Evolutionary conservation across 2,329 filamentous ascomycete genomes (phyloP).

Genomic region (Didymella arachidicola): DNA sequence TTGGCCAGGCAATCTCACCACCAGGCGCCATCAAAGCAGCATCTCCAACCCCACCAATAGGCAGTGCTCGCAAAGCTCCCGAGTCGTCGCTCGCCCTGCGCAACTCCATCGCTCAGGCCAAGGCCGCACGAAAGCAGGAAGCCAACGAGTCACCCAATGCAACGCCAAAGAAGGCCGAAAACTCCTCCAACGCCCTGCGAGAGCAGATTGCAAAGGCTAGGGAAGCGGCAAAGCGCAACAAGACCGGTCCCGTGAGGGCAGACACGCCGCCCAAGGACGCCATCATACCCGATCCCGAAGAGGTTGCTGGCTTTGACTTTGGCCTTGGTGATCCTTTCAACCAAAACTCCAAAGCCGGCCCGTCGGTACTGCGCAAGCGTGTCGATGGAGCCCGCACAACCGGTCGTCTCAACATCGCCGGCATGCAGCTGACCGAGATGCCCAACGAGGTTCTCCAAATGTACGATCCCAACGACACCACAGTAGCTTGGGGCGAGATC

Average conservation of each 20-base stretch:
- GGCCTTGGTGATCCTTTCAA: conserved; percentile 76
- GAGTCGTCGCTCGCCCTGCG: conserved; percentile 84
- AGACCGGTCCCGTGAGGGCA: conserved; percentile 33
- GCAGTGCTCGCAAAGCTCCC: conserved; percentile 53
- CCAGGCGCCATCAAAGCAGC: conserved; percentile 28
- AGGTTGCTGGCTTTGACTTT: conserved; percentile 62
- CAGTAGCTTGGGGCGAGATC: conserved; percentile 85
- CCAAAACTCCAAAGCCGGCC: conserved; percentile 65
- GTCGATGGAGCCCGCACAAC: conserved; percentile 76
- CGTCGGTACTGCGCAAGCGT: conserved; percentile 75
- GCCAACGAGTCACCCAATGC: conserved; percentile 15
- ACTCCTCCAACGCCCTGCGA: conserved; percentile 80
- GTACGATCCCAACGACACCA: conserved; percentile 74
- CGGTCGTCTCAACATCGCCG: conserved; percentile 87
- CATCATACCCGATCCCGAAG: conserved; percentile 43
- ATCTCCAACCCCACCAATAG: conserved; percentile 30
- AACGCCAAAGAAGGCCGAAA: conserved; percentile 56
- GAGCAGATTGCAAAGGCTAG: conserved; percentile 95
- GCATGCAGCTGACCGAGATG: conserved; percentile 79
- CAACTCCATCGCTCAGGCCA: conserved; percentile 92
- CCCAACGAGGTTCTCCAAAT: conserved; percentile 85
- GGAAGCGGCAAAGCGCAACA: conserved; percentile 66
- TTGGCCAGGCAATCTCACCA: conserved; percentile 46
- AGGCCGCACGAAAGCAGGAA: conserved; percentile 69
- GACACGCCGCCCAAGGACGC: conserved; percentile 42